A percentile compares a stretch with the other conserved stretches of the same genome.
Evolutionary conservation across 2,329 filamentous ascomycete species (phyloP).

Genomic region (Phoma sp.): DNA sequence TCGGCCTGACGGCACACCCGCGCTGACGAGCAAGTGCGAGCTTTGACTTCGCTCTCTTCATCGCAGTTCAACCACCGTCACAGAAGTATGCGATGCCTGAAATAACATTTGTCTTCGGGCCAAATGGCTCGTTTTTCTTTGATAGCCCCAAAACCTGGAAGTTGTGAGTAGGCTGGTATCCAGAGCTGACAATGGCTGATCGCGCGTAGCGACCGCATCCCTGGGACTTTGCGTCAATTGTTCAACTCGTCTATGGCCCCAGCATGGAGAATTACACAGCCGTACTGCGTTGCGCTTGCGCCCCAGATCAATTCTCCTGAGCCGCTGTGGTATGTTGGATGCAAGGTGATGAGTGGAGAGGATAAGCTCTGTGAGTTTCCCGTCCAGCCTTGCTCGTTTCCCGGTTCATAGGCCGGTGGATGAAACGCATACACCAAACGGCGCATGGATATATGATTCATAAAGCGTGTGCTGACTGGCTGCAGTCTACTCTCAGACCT

Average conservation of each 20-base stretch:
- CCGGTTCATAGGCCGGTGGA: slow-evolving; percentile 6
- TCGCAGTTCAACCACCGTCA: slow-evolving; percentile 6
- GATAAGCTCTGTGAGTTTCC: slow-evolving; percentile 46
- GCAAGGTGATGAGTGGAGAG: slow-evolving; percentile 41
- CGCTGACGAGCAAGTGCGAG: slow-evolving; percentile 13
- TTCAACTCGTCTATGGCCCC: slow-evolving; percentile 44
- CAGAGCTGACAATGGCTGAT: slow-evolving; percentile 25
- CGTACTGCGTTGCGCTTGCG: slow-evolving; percentile 45
- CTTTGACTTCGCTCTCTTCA: background rate
- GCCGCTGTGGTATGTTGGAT: slow-evolving; percentile 46
- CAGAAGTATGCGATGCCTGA: slow-evolving; percentile 39
- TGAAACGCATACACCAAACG: background rate
- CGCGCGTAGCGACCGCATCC: slow-evolving; percentile 40
- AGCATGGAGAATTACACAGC: slow-evolving; percentile 42
- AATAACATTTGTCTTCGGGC: slow-evolving; percentile 46
- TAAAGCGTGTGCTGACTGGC: slow-evolving; percentile 18
- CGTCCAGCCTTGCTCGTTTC: slow-evolving; percentile 5
- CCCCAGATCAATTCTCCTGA: slow-evolving; percentile 37
- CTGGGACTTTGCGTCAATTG: slow-evolving; percentile 42
- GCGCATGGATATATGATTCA: background rate
- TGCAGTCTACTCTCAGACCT: slow-evolving; percentile 42
- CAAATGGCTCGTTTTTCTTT: slow-evolving; percentile 48
- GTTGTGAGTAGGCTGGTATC: slow-evolving; percentile 30
- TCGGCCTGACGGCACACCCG: slow-evolving; percentile 8
- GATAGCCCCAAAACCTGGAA: slow-evolving; percentile 48